Evolutionary conservation across 2,329 filamentous ascomycete species (phyloP).

Genomic region (Monascus ruber): DNA sequence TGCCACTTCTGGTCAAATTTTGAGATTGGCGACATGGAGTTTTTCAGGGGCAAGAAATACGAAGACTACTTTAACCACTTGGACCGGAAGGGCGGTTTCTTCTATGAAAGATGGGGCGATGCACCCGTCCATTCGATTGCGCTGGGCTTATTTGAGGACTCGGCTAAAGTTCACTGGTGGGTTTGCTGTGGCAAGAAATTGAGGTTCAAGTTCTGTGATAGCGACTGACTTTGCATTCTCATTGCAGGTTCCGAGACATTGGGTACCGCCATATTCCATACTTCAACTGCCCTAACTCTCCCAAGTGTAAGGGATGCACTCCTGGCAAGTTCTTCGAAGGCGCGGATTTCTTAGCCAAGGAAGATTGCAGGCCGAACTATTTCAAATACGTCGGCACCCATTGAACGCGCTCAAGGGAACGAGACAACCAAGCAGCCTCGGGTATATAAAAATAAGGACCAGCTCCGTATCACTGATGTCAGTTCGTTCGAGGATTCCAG

Average conservation of each 20-base stretch:
- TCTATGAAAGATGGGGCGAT: slow-evolving; percentile 97
- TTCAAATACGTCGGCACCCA: slow-evolving; percentile 88
- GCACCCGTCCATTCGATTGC: slow-evolving; percentile 94
- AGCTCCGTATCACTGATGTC: no score
- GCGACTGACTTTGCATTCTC: slow-evolving; percentile 1
- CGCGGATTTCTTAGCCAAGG: slow-evolving; percentile 69
- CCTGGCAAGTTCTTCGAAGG: slow-evolving; percentile 82
- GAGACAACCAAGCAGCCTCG: no score
- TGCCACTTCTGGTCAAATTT: slow-evolving; percentile 99
- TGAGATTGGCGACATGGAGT: slow-evolving; percentile 84
- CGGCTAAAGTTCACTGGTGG: slow-evolving; percentile 83
- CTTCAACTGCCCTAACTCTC: slow-evolving; percentile 96
- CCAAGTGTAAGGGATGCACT: slow-evolving; percentile 82
- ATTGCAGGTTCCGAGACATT: slow-evolving; percentile 87
- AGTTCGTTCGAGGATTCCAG: no score
- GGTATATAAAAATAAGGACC: no score
- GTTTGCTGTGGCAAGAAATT: slow-evolving; percentile 18
- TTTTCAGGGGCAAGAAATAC: slow-evolving; percentile 83
- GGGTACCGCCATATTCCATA: slow-evolving; percentile 97
- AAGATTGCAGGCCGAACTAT: slow-evolving; percentile 93
- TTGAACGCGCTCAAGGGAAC: slow-evolving; percentile 28
- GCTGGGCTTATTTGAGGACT: slow-evolving; percentile 82
- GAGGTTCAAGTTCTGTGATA: no score
- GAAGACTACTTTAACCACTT: slow-evolving; percentile 95
- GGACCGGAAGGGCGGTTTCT: slow-evolving; percentile 90